Base-by-base conservation (phyloP, 495 filamentous ascomycete species). In the Cercophora newfieldiana region DNA sequence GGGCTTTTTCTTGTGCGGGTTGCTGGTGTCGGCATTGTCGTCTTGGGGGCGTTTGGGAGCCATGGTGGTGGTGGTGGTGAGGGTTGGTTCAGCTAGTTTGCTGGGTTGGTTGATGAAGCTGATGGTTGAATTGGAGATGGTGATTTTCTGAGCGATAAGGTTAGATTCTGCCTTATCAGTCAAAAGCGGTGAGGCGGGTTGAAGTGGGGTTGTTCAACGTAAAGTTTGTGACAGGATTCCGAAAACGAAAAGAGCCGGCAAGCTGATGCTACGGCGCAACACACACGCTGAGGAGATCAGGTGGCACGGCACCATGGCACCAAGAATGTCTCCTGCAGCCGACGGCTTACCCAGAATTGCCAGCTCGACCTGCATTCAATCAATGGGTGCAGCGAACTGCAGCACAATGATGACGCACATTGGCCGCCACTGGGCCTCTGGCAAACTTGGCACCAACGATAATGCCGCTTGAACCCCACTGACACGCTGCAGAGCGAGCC, bases 31-130 rank as follows among this genome's bases (percentile, higher is more conserved):
- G 49, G 74, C 72, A 47, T 78, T 77, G 57, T 81, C 83, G 33
- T 89, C 89, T 6, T 77, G 80, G 26, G 86, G 65, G 62, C 89
- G 77, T 76, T 91, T 93, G 37, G 85, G 73, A 21, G 85, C 80
- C 91, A 93, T 94, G 19, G 57, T 65, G 12, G 16, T 62, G 60
- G 5, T 44, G 12, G 3, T 44, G 5, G 30, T 33, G 30, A 33
- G 4, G 30, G 30, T 12, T 33, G 30, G 30, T n/a, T n/a, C n/a
- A n/a, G n/a, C n/a, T n/a, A n/a, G n/a, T n/a, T n/a, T n/a, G n/a
- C 51, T 57, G 55, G 22, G 31, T 8, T 18, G 1, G 19, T 6
- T 3, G 19, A 2, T 28, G 3, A 3, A 25, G n/a, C 16, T 18
- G 33, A 24, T 54, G 24, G 29, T 24, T 51, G 16, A 2, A 55